Evolutionary conservation across 116 monocot species (phyloP).

Genomic region (Phalaenopsis hybrid): DNA sequence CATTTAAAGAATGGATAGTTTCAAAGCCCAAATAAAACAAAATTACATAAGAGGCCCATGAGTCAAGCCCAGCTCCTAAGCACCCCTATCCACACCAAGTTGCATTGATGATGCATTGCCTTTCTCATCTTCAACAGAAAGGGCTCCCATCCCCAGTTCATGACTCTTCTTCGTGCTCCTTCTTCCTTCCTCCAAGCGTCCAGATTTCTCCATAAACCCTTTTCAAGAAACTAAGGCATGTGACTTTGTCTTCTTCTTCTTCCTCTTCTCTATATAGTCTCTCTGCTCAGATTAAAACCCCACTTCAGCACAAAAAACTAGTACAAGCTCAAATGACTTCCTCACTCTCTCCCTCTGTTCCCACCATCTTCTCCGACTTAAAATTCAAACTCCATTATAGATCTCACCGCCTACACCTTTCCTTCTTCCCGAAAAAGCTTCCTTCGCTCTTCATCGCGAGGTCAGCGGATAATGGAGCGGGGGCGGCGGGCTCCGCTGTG

Average conservation of each 20-base stretch:
- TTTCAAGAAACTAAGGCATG: not conserved
- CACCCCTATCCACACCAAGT: too few relatives aligned
- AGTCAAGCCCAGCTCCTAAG: too few relatives aligned
- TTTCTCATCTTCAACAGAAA: not conserved
- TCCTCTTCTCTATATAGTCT: not conserved
- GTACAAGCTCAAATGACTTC: constrained; percentile 20
- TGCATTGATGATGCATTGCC: not conserved
- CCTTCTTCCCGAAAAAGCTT: constrained; percentile 21
- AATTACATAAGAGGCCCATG: too few relatives aligned
- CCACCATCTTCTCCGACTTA: constrained; percentile 28
- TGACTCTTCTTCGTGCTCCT: not conserved
- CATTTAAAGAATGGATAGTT: too few relatives aligned
- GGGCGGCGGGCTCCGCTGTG: constrained; percentile 9
- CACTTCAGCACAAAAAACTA: not conserved
- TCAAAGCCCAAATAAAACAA: too few relatives aligned
- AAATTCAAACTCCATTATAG: constrained; percentile 11
- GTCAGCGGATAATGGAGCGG: constrained; percentile 44
- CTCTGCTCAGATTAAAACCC: not conserved
- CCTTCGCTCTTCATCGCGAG: constrained; percentile 25
- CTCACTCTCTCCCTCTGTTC: constrained; percentile 16
- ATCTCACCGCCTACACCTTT: constrained; percentile 14
- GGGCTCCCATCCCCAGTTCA: not conserved
- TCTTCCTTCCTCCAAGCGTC: not conserved
- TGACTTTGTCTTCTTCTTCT: not conserved
- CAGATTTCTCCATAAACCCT: not conserved